Conservation (phyloP, 140 eudicot genomes). For the Erigeron philadelphicus region DNA sequence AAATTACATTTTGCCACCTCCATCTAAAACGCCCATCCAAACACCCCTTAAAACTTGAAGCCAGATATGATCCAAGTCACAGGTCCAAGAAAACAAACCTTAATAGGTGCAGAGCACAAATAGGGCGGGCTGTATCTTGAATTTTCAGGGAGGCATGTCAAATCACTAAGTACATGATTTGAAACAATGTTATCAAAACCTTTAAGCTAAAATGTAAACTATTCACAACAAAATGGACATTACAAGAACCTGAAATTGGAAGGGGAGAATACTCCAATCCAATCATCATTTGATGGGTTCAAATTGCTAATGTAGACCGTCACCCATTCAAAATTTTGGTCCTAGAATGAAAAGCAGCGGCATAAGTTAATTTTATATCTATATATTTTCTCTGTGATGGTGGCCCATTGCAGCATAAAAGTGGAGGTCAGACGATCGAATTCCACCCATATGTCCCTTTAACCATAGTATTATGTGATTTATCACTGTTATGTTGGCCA, state of each 20-base stretch:
- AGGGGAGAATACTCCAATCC: slow-evolving; percentile 98
- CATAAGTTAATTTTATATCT: slow-evolving; percentile 19
- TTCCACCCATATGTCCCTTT: too few relatives aligned
- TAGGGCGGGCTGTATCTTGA: slow-evolving; percentile 57
- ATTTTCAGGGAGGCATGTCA: slow-evolving; percentile 61
- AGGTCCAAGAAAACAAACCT: slow-evolving; percentile 45
- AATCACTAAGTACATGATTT: slow-evolving; percentile 40
- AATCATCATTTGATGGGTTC: slow-evolving; percentile 69
- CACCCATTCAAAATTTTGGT: slow-evolving; percentile 66
- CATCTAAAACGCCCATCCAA: not conserved
- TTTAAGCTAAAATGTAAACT: too few relatives aligned
- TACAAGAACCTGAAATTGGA: slow-evolving; percentile 71
- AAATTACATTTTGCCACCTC: too few relatives aligned
- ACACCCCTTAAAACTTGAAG: not conserved
- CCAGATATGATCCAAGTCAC: not conserved
- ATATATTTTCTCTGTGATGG: too few relatives aligned
- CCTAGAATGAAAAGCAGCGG: slow-evolving; percentile 32
- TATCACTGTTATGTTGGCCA: too few relatives aligned
- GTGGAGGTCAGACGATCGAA: too few relatives aligned
- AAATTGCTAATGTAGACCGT: slow-evolving; percentile 44
- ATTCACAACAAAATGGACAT: not conserved
- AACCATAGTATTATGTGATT: too few relatives aligned
- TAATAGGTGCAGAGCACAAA: slow-evolving; percentile 79
- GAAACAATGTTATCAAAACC: too few relatives aligned
- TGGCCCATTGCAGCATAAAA: too few relatives aligned